Evolutionary conservation across 495 filamentous ascomycete species (phyloP).

Genomic region (Hypoxylon intermedium): DNA sequence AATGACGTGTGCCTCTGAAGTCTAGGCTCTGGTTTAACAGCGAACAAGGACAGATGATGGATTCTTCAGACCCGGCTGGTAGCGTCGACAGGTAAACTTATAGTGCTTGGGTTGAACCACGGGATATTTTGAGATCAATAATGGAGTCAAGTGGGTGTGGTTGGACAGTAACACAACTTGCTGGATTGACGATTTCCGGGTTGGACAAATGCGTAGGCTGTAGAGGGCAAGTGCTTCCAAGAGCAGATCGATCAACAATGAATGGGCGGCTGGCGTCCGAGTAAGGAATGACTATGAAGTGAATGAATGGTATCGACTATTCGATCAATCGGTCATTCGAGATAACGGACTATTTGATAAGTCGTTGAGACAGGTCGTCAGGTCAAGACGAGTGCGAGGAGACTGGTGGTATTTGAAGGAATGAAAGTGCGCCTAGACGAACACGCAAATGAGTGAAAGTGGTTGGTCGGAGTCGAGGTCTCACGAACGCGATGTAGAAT

Average conservation of each 20-base stretch:
- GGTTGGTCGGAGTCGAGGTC: conserved; percentile 37
- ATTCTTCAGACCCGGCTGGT: conserved; percentile 49
- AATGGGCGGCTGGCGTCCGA: conserved; percentile 44
- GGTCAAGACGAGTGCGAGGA: conserved; percentile 30
- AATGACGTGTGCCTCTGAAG: conserved; percentile 1
- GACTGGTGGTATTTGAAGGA: conserved; percentile 46
- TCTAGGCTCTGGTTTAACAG: background rate
- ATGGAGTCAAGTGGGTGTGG: conserved; percentile 28
- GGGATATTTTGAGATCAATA: conserved; percentile 14
- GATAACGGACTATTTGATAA: conserved; percentile 21
- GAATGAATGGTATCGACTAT: conserved; percentile 35
- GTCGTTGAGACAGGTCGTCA: conserved; percentile 12
- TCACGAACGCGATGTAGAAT: conserved; percentile 40
- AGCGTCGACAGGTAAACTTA: conserved; percentile 25
- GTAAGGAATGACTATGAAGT: conserved; percentile 45
- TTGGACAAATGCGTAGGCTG: conserved; percentile 19
- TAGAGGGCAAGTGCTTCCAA: conserved; percentile 31
- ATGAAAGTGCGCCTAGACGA: conserved; percentile 46
- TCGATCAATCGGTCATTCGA: conserved; percentile 29
- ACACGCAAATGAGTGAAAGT: conserved; percentile 39
- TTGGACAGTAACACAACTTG: conserved; percentile 43
- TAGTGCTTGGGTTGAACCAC: conserved; percentile 16
- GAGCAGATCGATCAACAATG: conserved; percentile 35
- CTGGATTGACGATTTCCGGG: conserved; percentile 22
- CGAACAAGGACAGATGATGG: background rate